These are phyloP conservation scores for Tulasnella sp. DNA, from an alignment of 768 basidiomycete genomes.

Conservation along the genomic window DNA sequence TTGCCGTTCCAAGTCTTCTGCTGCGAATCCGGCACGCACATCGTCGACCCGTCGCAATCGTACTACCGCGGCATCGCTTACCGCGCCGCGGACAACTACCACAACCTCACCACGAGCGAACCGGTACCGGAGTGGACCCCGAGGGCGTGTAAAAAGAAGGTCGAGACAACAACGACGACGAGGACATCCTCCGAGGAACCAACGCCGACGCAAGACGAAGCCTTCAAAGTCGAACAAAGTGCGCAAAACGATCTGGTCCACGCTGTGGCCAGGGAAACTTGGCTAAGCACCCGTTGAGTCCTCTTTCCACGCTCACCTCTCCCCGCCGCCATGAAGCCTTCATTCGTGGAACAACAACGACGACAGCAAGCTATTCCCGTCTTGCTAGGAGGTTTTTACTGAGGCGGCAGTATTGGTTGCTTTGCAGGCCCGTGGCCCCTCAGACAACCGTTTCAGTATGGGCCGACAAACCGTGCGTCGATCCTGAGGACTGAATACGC, in stretches of 20 bases:
- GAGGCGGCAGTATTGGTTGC: too few species aligned
- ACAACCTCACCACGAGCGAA: slow-evolving; percentile 56
- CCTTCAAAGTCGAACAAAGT: background rate
- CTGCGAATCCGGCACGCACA: slow-evolving; percentile 96
- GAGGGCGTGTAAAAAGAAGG: slow-evolving; percentile 54
- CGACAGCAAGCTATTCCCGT: too few species aligned
- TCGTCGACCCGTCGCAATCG: slow-evolving; percentile 93
- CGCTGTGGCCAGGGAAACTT: too few species aligned
- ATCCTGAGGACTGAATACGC: too few species aligned
- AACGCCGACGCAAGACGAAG: background rate
- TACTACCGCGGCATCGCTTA: slow-evolving; percentile 92
- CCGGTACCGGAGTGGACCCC: slow-evolving; percentile 57
- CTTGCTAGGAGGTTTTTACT: too few species aligned
- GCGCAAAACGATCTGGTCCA: background rate
- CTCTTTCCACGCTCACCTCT: too few species aligned
- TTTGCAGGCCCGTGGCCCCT: too few species aligned
- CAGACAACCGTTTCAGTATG: too few species aligned
- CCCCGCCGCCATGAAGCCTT: too few species aligned
- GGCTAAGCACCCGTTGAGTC: too few species aligned
- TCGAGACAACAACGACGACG: background rate
- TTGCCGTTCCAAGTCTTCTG: slow-evolving; percentile 99
- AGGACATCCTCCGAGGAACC: background rate
- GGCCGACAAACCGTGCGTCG: too few species aligned
- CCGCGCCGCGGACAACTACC: slow-evolving; percentile 77
- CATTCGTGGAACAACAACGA: too few species aligned